A percentile compares a stretch with the other conserved stretches of the same genome.
These are phyloP conservation scores for Triticum dicoccoides DNA, from an alignment of 176 grass and related monocot species.

Conservation along the genomic window DNA sequence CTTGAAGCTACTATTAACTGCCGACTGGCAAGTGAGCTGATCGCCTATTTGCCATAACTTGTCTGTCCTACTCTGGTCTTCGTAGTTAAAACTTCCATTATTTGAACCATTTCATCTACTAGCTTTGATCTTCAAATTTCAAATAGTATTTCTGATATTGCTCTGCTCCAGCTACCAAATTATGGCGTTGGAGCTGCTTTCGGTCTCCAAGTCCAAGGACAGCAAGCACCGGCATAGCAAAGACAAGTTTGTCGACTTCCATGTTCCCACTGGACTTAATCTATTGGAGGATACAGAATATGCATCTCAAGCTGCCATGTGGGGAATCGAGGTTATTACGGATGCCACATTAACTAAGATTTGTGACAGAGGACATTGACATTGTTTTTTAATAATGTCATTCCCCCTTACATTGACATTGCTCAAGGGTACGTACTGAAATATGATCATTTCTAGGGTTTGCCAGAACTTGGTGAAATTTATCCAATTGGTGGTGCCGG, in stretches of 20 bases:
- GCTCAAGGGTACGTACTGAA: conserved; percentile 28
- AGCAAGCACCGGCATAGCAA: conserved; percentile 21
- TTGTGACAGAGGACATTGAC: neutral
- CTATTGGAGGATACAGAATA: conserved; percentile 71
- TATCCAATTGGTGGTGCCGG: conserved; percentile 98
- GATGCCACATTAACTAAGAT: conserved; percentile 10
- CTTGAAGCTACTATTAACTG: conserved; percentile 7
- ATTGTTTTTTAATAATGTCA: neutral
- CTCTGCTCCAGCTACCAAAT: conserved; percentile 73
- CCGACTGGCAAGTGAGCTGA: neutral
- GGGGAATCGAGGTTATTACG: conserved; percentile 86
- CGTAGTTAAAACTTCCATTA: neutral
- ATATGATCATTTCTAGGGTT: conserved; percentile 71
- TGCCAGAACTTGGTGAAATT: conserved; percentile 96
- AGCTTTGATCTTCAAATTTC: conserved; percentile 11
- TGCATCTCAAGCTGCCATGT: conserved; percentile 88
- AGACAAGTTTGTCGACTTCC: conserved; percentile 65
- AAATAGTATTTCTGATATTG: neutral
- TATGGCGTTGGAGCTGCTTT: conserved; percentile 70
- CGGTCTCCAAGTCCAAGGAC: conserved; percentile 47
- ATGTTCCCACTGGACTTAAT: conserved; percentile 87
- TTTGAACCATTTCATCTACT: neutral
- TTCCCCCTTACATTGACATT: neutral
- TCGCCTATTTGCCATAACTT: neutral
- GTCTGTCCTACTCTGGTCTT: neutral